Evolutionary conservation across 129 eudicot species (phyloP).

Genomic region (Saussurea involucrata): DNA sequence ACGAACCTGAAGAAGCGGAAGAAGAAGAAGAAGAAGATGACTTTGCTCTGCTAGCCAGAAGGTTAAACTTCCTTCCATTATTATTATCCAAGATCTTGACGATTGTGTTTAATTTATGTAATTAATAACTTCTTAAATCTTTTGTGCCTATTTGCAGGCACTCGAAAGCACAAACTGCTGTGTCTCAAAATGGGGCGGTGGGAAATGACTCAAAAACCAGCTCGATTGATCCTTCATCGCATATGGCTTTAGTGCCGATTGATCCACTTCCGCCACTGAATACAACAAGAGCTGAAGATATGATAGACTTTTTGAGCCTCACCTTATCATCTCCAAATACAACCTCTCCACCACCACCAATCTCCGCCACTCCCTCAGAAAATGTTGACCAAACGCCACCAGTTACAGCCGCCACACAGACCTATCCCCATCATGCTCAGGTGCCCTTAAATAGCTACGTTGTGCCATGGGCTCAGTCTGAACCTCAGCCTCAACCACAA

Average conservation of each 20-base stretch:
- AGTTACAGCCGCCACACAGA: slow-evolving; percentile 23
- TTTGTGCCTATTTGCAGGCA: slow-evolving; percentile 51
- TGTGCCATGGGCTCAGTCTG: slow-evolving; percentile 89
- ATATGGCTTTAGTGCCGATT: slow-evolving; percentile 57
- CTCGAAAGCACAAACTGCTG: slow-evolving; percentile 39
- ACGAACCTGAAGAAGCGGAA: slow-evolving; percentile 43
- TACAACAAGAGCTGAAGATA: slow-evolving; percentile 62
- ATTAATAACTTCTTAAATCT: background rate
- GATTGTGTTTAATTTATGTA: background rate
- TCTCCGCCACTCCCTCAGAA: slow-evolving; percentile 26
- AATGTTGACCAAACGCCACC: slow-evolving; percentile 28
- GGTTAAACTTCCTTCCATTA: slow-evolving; percentile 30
- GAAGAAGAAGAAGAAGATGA: slow-evolving; percentile 88
- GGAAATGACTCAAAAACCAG: slow-evolving; percentile 1
- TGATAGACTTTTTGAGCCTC: slow-evolving; percentile 72
- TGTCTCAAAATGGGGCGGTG: slow-evolving; percentile 20
- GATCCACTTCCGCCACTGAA: slow-evolving; percentile 51
- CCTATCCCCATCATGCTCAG: slow-evolving; percentile 29
- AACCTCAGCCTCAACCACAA: slow-evolving; percentile 30
- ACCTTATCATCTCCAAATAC: slow-evolving; percentile 45
- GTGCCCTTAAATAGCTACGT: slow-evolving; percentile 44
- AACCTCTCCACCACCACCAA: slow-evolving; percentile 33
- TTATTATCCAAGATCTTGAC: background rate
- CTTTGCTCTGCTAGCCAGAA: slow-evolving; percentile 81
- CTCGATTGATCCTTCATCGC: slow-evolving; percentile 22